Evolutionary conservation across 305 asterid genomes (phyloP).

Genomic region (Fraxinus floribunda): DNA sequence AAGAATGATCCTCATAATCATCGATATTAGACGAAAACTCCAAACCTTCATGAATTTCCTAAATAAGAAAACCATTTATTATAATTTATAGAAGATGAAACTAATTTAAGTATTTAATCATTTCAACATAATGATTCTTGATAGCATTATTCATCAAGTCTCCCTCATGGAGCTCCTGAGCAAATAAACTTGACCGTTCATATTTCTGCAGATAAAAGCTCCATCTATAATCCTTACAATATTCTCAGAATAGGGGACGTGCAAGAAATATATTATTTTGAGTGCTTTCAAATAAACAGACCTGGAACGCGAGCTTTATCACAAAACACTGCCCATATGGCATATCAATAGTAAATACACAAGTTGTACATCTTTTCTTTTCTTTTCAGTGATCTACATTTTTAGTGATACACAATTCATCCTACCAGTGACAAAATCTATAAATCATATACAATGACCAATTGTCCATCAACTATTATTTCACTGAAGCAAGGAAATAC

Average conservation of each 20-base stretch:
- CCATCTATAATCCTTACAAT: not conserved
- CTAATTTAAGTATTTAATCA: not conserved
- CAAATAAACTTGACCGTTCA: not conserved
- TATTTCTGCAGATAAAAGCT: not conserved
- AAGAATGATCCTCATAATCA: conserved; percentile 63
- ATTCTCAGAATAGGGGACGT: not conserved
- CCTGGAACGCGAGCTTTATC: not conserved
- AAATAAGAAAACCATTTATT: conserved; percentile 28
- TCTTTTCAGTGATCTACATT: not conserved
- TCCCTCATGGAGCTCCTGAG: not conserved
- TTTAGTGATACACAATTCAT: not conserved
- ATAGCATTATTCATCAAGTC: not conserved
- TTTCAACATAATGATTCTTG: not conserved
- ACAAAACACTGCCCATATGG: not conserved
- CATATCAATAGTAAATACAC: not conserved
- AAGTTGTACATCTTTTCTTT: not conserved
- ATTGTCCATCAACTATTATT: not conserved
- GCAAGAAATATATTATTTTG: not conserved
- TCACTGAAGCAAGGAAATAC: not conserved
- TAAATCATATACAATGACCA: not conserved
- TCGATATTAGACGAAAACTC: conserved; percentile 59
- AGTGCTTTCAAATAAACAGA: not conserved
- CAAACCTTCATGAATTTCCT: conserved; percentile 96
- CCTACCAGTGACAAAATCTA: not conserved
- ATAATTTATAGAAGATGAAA: not conserved